Conservation (phyloP, 1,139 yeast genomes). For the Magnusiomyces sp. region DNA sequence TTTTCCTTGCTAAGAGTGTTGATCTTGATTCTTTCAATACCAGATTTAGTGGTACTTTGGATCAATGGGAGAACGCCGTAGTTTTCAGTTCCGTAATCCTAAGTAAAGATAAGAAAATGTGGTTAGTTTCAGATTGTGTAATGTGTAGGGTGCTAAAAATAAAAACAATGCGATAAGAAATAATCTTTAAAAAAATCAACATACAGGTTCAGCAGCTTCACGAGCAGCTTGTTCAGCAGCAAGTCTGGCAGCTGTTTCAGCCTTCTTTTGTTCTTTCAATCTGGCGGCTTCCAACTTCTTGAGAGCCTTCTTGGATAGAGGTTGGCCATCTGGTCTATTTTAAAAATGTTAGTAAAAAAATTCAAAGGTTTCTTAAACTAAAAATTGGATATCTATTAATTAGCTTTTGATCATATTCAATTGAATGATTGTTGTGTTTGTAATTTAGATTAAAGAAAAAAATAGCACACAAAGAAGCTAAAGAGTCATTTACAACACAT, state of each 20-base stretch:
- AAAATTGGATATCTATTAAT: no score
- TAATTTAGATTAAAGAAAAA: no score
- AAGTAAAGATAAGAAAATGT: neutral
- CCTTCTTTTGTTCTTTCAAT: conserved; percentile 88
- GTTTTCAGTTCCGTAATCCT: conserved; percentile 73
- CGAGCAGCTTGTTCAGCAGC: conserved; percentile 83
- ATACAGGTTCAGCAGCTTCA: conserved; percentile 56
- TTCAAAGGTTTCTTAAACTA: no score
- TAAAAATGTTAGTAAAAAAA: neutral
- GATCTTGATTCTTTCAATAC: conserved; percentile 51
- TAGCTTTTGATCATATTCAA: no score
- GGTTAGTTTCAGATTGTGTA: no score
- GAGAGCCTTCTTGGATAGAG: conserved; percentile 88
- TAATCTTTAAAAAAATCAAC: neutral
- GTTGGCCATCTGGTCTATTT: conserved; percentile 64
- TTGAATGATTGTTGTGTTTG: no score
- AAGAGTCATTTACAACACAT: no score
- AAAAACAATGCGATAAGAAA: neutral
- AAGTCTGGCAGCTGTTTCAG: conserved; percentile 82
- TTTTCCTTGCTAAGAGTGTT: conserved; percentile 45
- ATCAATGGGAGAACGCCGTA: conserved; percentile 87
- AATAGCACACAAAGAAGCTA: no score
- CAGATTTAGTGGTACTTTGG: conserved; percentile 61
- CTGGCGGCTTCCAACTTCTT: conserved; percentile 90
- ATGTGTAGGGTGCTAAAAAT: neutral